Evolutionary conservation across 2,329 filamentous ascomycete genomes (phyloP).

Genomic region (Stagonosporopsis rhizophila): DNA sequence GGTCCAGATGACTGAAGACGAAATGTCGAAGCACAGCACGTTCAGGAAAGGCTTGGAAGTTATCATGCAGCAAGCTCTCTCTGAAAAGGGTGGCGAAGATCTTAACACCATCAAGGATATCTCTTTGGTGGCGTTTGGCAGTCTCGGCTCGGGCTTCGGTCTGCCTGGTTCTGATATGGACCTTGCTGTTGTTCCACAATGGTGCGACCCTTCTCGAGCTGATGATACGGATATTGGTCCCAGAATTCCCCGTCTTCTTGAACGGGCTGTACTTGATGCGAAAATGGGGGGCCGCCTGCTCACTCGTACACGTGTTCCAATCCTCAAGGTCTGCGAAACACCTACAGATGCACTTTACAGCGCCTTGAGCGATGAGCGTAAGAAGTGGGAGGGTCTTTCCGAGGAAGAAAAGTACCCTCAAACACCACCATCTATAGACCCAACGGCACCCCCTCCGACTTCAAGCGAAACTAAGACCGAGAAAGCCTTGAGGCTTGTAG

Average conservation of each 20-base stretch:
- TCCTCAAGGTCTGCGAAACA: constrained; percentile 82
- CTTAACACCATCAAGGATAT: constrained; percentile 62
- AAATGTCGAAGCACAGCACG: constrained; percentile 73
- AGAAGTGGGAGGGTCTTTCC: constrained; percentile 72
- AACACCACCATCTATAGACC: constrained; percentile 22
- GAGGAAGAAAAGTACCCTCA: constrained; percentile 53
- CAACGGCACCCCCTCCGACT: constrained; percentile 19
- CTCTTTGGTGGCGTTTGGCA: constrained; percentile 80
- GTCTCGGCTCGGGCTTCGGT: constrained; percentile 83
- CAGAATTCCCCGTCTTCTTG: constrained; percentile 74
- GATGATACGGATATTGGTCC: constrained; percentile 55
- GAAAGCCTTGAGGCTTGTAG: constrained; percentile 6
- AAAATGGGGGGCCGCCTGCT: constrained; percentile 80
- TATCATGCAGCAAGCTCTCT: constrained; percentile 68
- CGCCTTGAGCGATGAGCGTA: constrained; percentile 69
- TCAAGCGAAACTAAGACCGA: constrained; percentile 16
- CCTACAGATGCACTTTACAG: constrained; percentile 67
- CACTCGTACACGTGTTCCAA: constrained; percentile 80
- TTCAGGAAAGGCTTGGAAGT: constrained; percentile 71
- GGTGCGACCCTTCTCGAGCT: constrained; percentile 37
- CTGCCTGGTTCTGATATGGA: constrained; percentile 92
- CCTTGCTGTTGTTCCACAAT: constrained; percentile 74
- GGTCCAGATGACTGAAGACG: constrained; percentile 68
- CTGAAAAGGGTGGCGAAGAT: constrained; percentile 42
- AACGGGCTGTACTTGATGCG: constrained; percentile 74